Evolutionary conservation across 2,329 filamentous ascomycete genomes (phyloP), one percentile per base, ranked within the genome.

Genomic region (Thyridium curvatum): DNA sequence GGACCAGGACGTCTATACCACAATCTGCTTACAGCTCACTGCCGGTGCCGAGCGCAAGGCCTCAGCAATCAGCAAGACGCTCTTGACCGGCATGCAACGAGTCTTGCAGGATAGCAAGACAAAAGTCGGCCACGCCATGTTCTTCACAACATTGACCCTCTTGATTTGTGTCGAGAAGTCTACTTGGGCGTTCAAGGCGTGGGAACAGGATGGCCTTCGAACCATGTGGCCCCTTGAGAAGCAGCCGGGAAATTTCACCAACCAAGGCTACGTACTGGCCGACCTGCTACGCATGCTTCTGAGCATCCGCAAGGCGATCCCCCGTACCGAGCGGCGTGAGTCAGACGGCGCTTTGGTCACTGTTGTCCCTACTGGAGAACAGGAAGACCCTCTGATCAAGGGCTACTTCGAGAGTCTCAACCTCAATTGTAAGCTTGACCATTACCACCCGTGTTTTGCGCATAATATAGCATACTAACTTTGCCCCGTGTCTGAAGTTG

Each of bases 151-250:
- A 3, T 56, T 83, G 40, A 72, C 83, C 39, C 72, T 82, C 44
- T 68, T 83, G 35, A 81, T 80, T 51, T 81, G 77, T 46, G 66
- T 82, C 12, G 79, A 84, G 52, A 83, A 82, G 59, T 78, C 77
- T 0, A 82, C 78, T 0, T 84, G 79, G 79, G 73, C 76, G 1
- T 82, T 82, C 60, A 80, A 81, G 45, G 77, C 75, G 2, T 84
- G 78, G 77, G 77, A 82, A 48, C 74, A 82, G 52, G 70, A 77
- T 40, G 72, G 74, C 36, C 67, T 81, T 18, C 68, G 73, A 3
- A 68, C 69, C 1, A 68, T 71, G 32, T 83, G 79, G 79, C 79
- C 79, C 4, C 63, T 83, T 3, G 74, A 78, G 51, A 68, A 68
- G 42, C 71, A 72, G 8, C 79, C 79, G 0, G 60, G 64, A 36